Evolutionary conservation across 192 early-diverging fungal genomes (phyloP).

Genomic region (Phlyctochytrium bullatum): DNA sequence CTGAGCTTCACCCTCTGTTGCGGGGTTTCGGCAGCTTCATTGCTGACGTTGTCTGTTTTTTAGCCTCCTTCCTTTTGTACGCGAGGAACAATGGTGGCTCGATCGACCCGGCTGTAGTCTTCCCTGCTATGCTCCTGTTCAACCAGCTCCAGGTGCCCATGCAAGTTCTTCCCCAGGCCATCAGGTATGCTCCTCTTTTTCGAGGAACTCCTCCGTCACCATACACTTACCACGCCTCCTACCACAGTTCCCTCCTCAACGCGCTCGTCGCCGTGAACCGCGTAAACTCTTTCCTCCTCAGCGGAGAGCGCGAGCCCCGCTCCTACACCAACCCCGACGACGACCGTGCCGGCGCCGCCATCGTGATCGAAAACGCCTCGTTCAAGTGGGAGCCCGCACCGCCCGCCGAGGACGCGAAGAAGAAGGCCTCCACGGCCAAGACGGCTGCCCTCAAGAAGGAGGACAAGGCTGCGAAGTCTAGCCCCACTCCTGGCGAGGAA

Average conservation of each 20-base stretch:
- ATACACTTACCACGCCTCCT: neutral
- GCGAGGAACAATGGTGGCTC: neutral
- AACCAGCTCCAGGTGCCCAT: neutral
- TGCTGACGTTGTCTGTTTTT: neutral
- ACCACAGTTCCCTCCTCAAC: neutral
- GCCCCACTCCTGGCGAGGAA: neutral
- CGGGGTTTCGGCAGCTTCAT: neutral
- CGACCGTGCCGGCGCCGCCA: neutral
- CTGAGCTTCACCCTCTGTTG: too few species aligned
- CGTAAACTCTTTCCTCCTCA: neutral
- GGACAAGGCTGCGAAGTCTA: neutral
- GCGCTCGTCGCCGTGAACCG: neutral
- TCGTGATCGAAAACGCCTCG: constrained; percentile 14
- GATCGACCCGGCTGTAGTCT: neutral
- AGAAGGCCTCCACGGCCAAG: neutral
- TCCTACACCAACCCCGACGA: neutral
- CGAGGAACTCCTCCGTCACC: neutral
- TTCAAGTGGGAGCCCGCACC: constrained; percentile 20
- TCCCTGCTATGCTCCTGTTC: neutral
- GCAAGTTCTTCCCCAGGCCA: neutral
- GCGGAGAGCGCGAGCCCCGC: neutral
- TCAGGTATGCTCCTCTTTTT: neutral
- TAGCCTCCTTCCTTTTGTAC: neutral
- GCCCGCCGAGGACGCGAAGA: neutral
- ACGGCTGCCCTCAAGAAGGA: neutral